Conservation (phyloP, 495 filamentous ascomycete genomes). For the Oleoguttula mirabilis region DNA sequence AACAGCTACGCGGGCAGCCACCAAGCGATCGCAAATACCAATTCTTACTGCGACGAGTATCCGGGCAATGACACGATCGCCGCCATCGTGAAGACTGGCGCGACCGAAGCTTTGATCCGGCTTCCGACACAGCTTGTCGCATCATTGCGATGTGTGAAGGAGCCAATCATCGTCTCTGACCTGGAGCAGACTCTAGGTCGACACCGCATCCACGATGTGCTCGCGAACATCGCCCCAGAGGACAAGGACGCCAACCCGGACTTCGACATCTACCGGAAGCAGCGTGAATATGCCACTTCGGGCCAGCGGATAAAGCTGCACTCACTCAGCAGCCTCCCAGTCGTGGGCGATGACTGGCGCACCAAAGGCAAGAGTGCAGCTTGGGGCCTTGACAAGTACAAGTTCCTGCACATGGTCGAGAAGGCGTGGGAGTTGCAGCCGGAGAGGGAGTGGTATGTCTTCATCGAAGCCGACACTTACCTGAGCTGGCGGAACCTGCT, state of each 20-base stretch:
- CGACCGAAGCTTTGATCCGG: conserved; percentile 2
- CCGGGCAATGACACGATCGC: no score
- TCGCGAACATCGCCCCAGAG: conserved; percentile 29
- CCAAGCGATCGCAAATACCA: no score
- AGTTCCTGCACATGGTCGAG: conserved; percentile 52
- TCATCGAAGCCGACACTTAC: conserved; percentile 55
- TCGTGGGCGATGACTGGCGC: no score
- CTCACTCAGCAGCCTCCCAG: no score
- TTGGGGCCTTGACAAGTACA: conserved; percentile 57
- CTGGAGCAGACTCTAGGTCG: conserved; percentile 33
- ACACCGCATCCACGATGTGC: conserved; percentile 32
- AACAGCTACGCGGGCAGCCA: no score
- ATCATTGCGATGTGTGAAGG: conserved; percentile 7
- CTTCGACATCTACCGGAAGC: conserved; percentile 32
- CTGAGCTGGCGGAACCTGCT: conserved; percentile 49
- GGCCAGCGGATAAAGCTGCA: conserved; percentile 2
- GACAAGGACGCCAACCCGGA: conserved; percentile 30
- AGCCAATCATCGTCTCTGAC: conserved; percentile 39
- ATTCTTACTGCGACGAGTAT: no score
- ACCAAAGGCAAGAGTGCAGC: conserved; percentile 4
- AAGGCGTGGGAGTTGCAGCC: conserved; percentile 38
- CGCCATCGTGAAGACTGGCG: conserved; percentile 10
- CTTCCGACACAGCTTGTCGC: conserved; percentile 9
- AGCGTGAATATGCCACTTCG: conserved; percentile 9
- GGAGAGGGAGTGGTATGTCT: conserved; percentile 49